phyloP scores from a whole-genome alignment of 495 filamentous ascomycete species.

The Astrothelium macrocarpum region DNA sequence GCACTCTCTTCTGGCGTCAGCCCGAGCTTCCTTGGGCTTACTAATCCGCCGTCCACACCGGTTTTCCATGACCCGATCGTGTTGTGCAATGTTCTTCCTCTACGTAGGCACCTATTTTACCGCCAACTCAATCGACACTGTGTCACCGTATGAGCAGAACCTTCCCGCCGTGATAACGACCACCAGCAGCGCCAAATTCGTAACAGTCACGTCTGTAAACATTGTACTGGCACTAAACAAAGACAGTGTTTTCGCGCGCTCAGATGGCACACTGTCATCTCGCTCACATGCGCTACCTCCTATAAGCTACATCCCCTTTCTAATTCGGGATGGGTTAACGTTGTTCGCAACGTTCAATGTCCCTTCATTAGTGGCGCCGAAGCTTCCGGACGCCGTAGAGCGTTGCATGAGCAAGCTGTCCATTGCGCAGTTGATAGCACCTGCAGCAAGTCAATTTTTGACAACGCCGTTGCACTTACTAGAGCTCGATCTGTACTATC shows the following conservation, averaged over 20 bases:
- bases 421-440: neutral
- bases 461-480: neutral
- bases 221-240: neutral
- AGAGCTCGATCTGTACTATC: slow-evolving; percentile 6
- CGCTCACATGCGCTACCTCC: neutral
- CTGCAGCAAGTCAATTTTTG: slow-evolving; percentile 3
- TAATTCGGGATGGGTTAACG: neutral
- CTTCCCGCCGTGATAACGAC: neutral
- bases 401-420: slow-evolving; percentile 6
- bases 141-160: neutral
- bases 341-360: slow-evolving; percentile 2
- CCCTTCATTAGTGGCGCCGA: neutral
- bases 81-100: slow-evolving; percentile 1
- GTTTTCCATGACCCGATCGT: slow-evolving; percentile 3
- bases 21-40: neutral
- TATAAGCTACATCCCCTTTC: slow-evolving; percentile 1
- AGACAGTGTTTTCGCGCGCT: slow-evolving; percentile 2
- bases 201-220: slow-evolving; percentile 3
- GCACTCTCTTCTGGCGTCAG: neutral
- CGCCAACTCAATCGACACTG: neutral
- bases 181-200: slow-evolving; percentile 1
- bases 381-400: neutral
- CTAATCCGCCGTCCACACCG: neutral
- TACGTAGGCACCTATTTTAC: neutral
- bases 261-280: neutral